These are phyloP conservation scores for Lycium ferocissimum DNA, from an alignment of 257 asterid genomes.

Conservation along the genomic window DNA sequence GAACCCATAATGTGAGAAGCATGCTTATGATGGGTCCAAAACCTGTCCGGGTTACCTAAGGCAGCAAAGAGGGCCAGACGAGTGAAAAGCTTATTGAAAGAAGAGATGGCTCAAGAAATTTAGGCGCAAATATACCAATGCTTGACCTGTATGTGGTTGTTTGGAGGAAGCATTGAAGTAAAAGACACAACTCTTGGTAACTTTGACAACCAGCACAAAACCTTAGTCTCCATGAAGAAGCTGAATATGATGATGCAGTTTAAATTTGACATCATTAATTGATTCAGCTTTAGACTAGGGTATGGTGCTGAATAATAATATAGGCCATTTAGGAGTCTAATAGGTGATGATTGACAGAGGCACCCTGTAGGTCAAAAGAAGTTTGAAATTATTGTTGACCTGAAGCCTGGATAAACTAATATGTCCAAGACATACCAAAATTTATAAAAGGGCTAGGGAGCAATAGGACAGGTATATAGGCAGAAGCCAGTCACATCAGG, in stretches of 20 bases:
- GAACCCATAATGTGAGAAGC: not conserved
- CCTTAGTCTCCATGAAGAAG: not conserved
- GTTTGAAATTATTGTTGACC: not conserved
- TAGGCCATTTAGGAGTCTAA: not conserved
- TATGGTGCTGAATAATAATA: not conserved
- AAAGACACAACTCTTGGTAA: not conserved
- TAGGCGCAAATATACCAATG: not conserved
- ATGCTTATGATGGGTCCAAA: not conserved
- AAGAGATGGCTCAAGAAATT: slow-evolving; percentile 18
- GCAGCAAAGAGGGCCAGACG: not conserved
- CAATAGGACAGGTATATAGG: not conserved
- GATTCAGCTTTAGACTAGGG: not conserved
- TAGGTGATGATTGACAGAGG: not conserved
- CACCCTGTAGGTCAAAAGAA: not conserved
- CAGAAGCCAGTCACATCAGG: not conserved
- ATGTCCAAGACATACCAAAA: not conserved
- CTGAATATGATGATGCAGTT: not conserved
- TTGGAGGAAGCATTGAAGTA: not conserved
- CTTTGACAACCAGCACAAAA: slow-evolving; percentile 20
- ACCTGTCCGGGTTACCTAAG: not conserved
- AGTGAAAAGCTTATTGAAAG: slow-evolving; percentile 2
- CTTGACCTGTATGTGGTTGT: not conserved
- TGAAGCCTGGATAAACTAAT: not conserved
- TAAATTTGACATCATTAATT: not conserved
- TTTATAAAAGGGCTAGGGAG: not conserved